Evolutionary conservation across 1,139 yeast species (phyloP), one percentile per base, ranked within the genome.

Genomic region (Taphrina sp.): DNA sequence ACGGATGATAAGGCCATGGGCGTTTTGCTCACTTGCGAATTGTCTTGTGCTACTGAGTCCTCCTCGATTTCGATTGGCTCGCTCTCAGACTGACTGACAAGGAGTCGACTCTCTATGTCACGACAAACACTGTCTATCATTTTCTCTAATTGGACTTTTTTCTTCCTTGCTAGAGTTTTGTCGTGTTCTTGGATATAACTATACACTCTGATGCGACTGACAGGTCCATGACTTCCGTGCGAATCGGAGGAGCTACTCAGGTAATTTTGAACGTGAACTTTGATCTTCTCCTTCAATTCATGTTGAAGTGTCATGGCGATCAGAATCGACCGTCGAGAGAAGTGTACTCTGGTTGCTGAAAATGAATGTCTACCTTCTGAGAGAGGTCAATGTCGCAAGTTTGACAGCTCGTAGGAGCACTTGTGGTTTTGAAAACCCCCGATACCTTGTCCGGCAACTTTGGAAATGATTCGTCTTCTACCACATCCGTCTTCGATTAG

Each of bases 121-220:
- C 34, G 22, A 33, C 54, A 49, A 12, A 49, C 54, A 3, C 41
- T 33, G 19, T 49, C 54, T 5, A 49, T 49, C 33, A 42, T 33
- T 12, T 49, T 49, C 12, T 39, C 41, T 12, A 49, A 33, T 26
- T 38, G 54, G 17, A 35, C 39, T 19, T 49, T 49, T 24, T 49
- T 49, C 41, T 49, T 49, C 14, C 54, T 22, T 5, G 54, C 54
- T n/a, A 49, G 34, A 17, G 22, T 26, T 3, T 41, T 26, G 24
- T 49, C 54, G 17, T 31, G 26, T 17, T 31, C 54, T 23, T 38
- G 44, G 8, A 49, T 42, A 20, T 49, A 49, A 19, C 37, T 49
- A 34, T 39, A 49, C 5, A 49, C 20, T 8, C 35, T 41, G 12
- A 49, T 49, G 20, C 54, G 22, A 29, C 54, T 49, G 14, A 49